Percentiles rank a stretch among this genome's conserved stretches.
Conservation (phyloP, 2,329 filamentous ascomycete genomes). For the Phaeosphaeria sp. region DNA sequence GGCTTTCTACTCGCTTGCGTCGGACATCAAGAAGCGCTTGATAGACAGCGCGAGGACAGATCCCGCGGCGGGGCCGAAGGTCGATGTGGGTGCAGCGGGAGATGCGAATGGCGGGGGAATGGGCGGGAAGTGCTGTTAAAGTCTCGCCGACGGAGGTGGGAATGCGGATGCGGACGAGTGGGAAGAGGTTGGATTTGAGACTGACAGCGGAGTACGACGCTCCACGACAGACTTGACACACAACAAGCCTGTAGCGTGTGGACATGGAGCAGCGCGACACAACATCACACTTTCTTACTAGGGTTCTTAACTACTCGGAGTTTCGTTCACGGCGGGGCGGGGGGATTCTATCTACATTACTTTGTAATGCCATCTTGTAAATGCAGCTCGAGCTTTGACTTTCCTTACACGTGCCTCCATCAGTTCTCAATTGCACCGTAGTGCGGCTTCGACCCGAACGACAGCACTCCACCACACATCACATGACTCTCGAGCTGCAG, state of each 20-base stretch:
- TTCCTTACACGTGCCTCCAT: neutral
- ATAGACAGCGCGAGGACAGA: constrained; percentile 89
- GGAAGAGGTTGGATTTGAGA: neutral
- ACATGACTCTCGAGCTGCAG: no score
- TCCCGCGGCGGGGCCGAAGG: constrained; percentile 33
- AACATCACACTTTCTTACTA: constrained; percentile 2
- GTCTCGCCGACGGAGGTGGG: neutral
- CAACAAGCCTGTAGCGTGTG: neutral
- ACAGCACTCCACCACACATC: no score
- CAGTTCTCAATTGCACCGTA: no score
- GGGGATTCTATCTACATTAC: constrained; percentile 19
- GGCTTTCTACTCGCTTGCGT: constrained; percentile 93
- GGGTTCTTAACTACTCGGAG: constrained; percentile 10
- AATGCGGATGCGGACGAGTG: neutral
- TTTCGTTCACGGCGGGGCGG: constrained; percentile 10
- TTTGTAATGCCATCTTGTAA: constrained; percentile 23
- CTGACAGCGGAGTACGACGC: neutral
- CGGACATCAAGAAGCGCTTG: constrained; percentile 97
- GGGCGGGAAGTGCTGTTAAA: constrained; percentile 50
- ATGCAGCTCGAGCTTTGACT: neutral
- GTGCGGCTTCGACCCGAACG: no score
- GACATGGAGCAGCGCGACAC: neutral
- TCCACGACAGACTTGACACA: neutral
- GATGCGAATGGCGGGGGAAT: constrained; percentile 31
- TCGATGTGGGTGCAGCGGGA: constrained; percentile 44